These are phyloP conservation scores for Neopestalotiopsis sp. DNA, from an alignment of 2,329 filamentous ascomycete genomes.

Conservation along the genomic window DNA sequence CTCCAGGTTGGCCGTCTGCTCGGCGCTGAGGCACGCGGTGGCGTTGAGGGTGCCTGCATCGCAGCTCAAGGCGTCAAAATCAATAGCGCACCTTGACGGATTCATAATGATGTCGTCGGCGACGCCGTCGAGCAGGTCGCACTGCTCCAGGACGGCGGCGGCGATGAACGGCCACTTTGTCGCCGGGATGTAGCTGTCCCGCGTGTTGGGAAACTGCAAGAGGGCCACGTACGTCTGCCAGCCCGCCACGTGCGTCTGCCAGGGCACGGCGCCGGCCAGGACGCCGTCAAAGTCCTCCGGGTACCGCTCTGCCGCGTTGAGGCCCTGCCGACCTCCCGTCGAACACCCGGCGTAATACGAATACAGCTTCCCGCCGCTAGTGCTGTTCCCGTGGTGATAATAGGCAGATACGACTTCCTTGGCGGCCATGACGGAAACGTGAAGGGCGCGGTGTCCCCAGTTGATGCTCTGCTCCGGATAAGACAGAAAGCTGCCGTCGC, in stretches of 20 bases:
- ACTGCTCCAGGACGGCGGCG: conserved; percentile 43
- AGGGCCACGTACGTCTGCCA: conserved; percentile 33
- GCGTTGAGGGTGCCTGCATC: conserved; percentile 31
- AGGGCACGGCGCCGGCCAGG: conserved; percentile 45
- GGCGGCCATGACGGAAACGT: conserved; percentile 41
- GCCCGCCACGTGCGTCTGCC: conserved; percentile 24
- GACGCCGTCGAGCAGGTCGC: conserved; percentile 46
- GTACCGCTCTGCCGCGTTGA: conserved; percentile 47
- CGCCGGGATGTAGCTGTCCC: conserved; percentile 30
- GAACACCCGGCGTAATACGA: conserved; percentile 59
- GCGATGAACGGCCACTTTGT: conserved; percentile 36
- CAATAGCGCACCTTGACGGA: conserved; percentile 41
- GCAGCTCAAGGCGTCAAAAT: conserved; percentile 40
- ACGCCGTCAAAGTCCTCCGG: conserved; percentile 54
- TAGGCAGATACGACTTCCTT: conserved; percentile 49
- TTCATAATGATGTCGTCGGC: conserved; percentile 45
- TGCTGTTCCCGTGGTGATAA: conserved; percentile 40
- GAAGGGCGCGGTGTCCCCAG: conserved; percentile 27
- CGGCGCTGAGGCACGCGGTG: conserved; percentile 44
- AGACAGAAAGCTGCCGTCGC: conserved; percentile 30
- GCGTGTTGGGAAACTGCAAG: conserved; percentile 33
- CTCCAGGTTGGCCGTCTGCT: conserved; percentile 48
- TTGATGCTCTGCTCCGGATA: conserved; percentile 30
- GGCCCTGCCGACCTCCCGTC: conserved; percentile 58
- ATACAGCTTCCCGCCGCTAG: conserved; percentile 28